Percentiles rank a stretch among this genome's conserved stretches.
Conservation (phyloP, 2,329 filamentous ascomycete genomes). For the Fusarium chlamydosporum region DNA sequence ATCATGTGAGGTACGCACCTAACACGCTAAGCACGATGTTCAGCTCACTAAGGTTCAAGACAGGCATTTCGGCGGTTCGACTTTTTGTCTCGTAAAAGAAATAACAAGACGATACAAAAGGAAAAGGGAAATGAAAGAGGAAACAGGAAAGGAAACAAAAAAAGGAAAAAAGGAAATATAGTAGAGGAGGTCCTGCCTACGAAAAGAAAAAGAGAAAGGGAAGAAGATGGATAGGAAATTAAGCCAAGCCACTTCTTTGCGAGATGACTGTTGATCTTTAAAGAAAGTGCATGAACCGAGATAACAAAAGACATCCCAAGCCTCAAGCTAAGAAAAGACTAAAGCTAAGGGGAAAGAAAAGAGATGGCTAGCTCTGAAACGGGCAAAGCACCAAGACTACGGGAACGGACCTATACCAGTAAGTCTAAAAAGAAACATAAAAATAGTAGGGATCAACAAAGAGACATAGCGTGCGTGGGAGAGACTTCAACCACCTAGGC, state of each 20-base stretch:
- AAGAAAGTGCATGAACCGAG: not conserved
- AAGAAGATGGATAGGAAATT: constrained; percentile 1
- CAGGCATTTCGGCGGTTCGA: constrained; percentile 25
- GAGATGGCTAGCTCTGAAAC: not conserved
- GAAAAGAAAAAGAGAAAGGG: constrained; percentile 5
- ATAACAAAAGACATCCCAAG: not conserved
- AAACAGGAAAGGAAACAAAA: not conserved
- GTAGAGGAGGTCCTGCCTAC: constrained; percentile 18
- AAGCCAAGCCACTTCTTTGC: not conserved
- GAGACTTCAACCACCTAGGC: not conserved
- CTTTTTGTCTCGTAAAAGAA: not conserved
- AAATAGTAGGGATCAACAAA: not conserved
- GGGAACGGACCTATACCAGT: too few species aligned
- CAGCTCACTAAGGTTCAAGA: constrained; percentile 64
- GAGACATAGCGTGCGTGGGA: too few species aligned
- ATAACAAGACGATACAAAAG: not conserved
- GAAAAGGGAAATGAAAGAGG: not conserved
- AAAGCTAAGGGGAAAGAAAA: not conserved
- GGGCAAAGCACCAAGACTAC: not conserved
- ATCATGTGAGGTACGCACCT: constrained; percentile 51
- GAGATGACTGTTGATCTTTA: not conserved
- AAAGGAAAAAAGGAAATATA: not conserved
- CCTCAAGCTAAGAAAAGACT: not conserved
- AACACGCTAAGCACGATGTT: constrained; percentile 64
- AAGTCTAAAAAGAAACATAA: not conserved